Evolutionary conservation across 176 grass and related monocot genomes (phyloP), one percentile per base, ranked within the genome.

Genomic region (Rhynchospora breviuscula): DNA sequence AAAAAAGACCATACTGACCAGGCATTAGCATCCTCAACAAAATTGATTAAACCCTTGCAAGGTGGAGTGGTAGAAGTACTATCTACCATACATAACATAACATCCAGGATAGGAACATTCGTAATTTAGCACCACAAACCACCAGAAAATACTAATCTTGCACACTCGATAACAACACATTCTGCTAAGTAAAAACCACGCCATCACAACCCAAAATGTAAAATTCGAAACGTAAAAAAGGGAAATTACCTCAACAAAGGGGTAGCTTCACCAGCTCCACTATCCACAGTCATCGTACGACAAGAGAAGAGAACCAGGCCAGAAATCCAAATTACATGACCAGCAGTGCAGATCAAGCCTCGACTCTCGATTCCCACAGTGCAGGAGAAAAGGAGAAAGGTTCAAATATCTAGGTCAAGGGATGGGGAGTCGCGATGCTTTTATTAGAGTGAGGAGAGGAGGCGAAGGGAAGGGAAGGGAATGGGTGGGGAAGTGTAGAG

Each of bases 371-470:
- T 21, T 77, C 72, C 44, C 14, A 31, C 49, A 31, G 44, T 4
- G 13, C 13, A 2, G 22, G 23, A 29, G 48, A 26, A 14, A 73
- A 53, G 29, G 5, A 56, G 13, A 74, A 77, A 53, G 21, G 2
- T n/a, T 31, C 6, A 31, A 7, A 12, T 47, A 56, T 29, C 72
- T 77, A 5, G 7, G 72, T 76, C 72, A 54, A 76, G 22, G 59
- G 59, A 29, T 53, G 10, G 21, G 48, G 72, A 62, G 8, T 23
- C 19, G 19, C 7, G 21, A 52, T 76, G 2, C 21, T 76, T 54
- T 76, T 76, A 52, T 76, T 76, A 66, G 79, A 82, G 79, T 81
- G 79, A 81, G n/a, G 33, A 59, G 15, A 49, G 49, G 23, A 10
- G 5, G 67, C 48, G 45, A 15, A 4, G 6, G 26, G 31, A 19